Evolutionary conservation across 345 rosid genomes (phyloP), one percentile per base, ranked within the genome.

Genomic region (Erucastrum elatum): DNA sequence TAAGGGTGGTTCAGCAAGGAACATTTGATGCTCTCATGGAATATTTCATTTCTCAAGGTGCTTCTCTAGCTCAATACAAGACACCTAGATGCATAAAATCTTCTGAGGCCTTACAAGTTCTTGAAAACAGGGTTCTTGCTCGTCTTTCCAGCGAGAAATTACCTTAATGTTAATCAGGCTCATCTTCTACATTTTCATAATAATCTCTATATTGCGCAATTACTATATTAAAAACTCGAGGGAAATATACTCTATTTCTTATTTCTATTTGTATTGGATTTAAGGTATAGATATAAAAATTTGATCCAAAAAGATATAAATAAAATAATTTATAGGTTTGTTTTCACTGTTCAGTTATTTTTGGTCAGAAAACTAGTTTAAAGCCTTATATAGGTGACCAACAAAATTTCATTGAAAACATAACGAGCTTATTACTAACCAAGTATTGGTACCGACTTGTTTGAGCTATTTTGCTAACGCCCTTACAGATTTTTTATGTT

Each of bases 21-120:
- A 81, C 87, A 16, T 91, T 91, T 58, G 91, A 89, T 58, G 89
- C 85, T 1, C 81, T 89, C 46, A 88, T 90, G 94, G 94, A 88
- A 71, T 84, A 81, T 17, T 88, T 89, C 49, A 80, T 88, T 9
- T 82, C 87, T 13, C 85, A 82, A 59, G 94, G 94, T 1, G 89
- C 90, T 55, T 90, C 94, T 2, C 82, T 86, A 15, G 84, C 79
- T 78, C 94, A 91, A 66, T 90, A 90, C 86, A 91, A 91, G 78
- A 86, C 89, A 13, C 90, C 97, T 0, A 81, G 89, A 62, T 90
- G 90, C 82, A 88, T 90, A 71, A 85, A 85, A 37, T 86, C 90
- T 4, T 74, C 69, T 13, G 84, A 82, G 33, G 84, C 88, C 2
- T 66, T 74, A 8, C 10, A 41, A 27, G 64, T 60, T 64, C 5